Percentiles rank a stretch among this genome's conserved stretches.
phyloP scores from a whole-genome alignment of 1,139 yeast species.

The Lodderomyces pseudojiufengensis region DNA sequence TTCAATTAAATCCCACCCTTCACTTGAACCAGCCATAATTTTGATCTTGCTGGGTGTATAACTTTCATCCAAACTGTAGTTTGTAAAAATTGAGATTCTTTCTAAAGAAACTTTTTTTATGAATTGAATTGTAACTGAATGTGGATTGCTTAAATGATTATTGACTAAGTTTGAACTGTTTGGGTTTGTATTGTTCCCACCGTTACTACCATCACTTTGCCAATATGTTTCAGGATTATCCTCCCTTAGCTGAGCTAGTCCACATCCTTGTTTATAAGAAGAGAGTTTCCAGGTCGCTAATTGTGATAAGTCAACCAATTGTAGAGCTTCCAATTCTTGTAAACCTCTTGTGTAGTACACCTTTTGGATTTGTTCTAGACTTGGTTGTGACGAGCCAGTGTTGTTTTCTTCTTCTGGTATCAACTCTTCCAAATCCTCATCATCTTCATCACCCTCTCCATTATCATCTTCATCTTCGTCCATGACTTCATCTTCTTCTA shows the following conservation, averaged over 20 bases:
- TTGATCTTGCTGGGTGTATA: slow-evolving; percentile 81
- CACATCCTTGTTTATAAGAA: slow-evolving; percentile 69
- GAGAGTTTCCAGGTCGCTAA: slow-evolving; percentile 86
- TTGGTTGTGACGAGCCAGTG: slow-evolving; percentile 29
- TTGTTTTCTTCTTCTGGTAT: slow-evolving; percentile 3
- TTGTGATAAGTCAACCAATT: slow-evolving; percentile 70
- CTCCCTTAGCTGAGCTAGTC: slow-evolving; percentile 65
- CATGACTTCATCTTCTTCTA: slow-evolving; percentile 1
- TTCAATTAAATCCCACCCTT: slow-evolving; percentile 73
- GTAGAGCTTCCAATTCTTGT: slow-evolving; percentile 53
- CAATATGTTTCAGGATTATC: slow-evolving; percentile 76
- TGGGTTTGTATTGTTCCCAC: slow-evolving; percentile 18
- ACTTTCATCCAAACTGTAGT: slow-evolving; percentile 73
- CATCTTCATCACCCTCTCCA: slow-evolving; percentile 5
- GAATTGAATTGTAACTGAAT: slow-evolving; percentile 74
- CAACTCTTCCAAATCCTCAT: slow-evolving; percentile 1
- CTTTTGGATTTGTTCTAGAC: slow-evolving; percentile 36
- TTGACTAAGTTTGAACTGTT: slow-evolving; percentile 25
- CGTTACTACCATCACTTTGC: slow-evolving; percentile 86
- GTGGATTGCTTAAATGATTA: slow-evolving; percentile 67
- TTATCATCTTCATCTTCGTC: slow-evolving; percentile 3
- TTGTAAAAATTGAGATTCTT: slow-evolving; percentile 67
- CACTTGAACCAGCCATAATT: slow-evolving; percentile 78
- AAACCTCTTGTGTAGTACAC: slow-evolving; percentile 48
- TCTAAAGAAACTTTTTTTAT: slow-evolving; percentile 72